Base-by-base conservation (phyloP, 169 alveolate species). In the Eimeria necatrix region DNA sequence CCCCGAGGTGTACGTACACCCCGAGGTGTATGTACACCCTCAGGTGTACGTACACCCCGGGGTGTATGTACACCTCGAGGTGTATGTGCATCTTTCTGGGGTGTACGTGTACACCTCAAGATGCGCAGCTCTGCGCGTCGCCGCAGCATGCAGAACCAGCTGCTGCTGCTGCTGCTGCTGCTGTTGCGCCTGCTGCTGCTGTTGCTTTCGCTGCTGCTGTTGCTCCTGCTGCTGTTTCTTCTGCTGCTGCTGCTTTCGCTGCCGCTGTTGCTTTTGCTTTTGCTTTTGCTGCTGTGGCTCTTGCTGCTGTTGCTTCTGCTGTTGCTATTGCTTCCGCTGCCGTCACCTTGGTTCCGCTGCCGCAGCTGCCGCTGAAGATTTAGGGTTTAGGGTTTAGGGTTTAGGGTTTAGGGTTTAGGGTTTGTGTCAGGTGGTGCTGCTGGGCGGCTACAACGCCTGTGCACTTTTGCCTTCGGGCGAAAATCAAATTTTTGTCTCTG, bases 371-470 rank as follows among this genome's bases (percentile, higher is more conserved):
- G 61, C 61, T 6, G 6, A 53, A 6, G 61, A 8, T 53, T 53
- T 12, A 8, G 6, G 6, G 6, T 53, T 6, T 53, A 12, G 18
- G 6, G 61, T 53, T 53, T 8, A 53, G 12, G 18, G 18, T 53
- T 6, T 53, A 6, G 6, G 61, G 6, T 53, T 6, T 12, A 53
- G 6, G 61, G 18, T 53, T 22, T 20, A 20, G 53, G 26, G 18
- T 24, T 20, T 73, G 10, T 32, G 16, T 8, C 84, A 73, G 84
- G 84, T 73, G 24, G 59, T 73, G 49, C 53, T 73, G 56, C 20
- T 73, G 51, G 84, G 84, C n/a, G 84, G 84, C 6, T 26, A 73
- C 53, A 73, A 73, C 26, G 84, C 84, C 7, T 73, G 84, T 53
- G 6, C 26, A 9, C 56, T 73, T n/a, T 41, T 73, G 24, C 56